Evolutionary conservation across 108 stramenopile species (phyloP).

Genomic region (Nitzschia inconspicua): DNA sequence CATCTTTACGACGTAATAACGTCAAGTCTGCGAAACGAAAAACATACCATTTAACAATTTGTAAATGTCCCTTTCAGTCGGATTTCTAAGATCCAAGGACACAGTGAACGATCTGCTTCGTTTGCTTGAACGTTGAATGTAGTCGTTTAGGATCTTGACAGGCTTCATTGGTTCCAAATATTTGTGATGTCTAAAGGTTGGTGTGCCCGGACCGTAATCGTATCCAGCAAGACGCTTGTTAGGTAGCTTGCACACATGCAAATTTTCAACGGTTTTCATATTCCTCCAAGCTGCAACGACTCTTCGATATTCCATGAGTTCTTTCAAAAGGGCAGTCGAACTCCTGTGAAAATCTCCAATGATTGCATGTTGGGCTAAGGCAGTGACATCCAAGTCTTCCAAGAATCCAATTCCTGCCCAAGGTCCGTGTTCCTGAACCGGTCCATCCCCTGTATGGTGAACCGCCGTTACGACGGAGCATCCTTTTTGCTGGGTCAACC

Average conservation of each 20-base stretch:
- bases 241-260: conserved; percentile 16
- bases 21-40: no score
- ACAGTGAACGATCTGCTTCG: no score
- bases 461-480: conserved; percentile 1
- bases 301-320: conserved; percentile 20
- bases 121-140: no score
- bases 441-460: neutral
- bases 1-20: no score
- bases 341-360: conserved; percentile 25
- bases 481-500: neutral
- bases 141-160: neutral
- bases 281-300: neutral
- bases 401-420: conserved; percentile 24
- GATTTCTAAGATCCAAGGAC: no score
- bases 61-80: no score
- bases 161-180: conserved; percentile 7
- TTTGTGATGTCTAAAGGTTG: conserved; percentile 16
- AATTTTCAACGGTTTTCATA: neutral
- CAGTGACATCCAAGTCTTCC: conserved; percentile 21
- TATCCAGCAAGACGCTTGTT: conserved; percentile 13
- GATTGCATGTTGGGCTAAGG: conserved; percentile 10
- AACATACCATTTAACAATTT: no score
- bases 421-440: conserved; percentile 25
- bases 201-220: conserved; percentile 28
- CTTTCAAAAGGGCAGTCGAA: conserved; percentile 15